phyloP scores from a whole-genome alignment of 2,329 filamentous ascomycete genomes.

The Neocucurbitaria cava region DNA sequence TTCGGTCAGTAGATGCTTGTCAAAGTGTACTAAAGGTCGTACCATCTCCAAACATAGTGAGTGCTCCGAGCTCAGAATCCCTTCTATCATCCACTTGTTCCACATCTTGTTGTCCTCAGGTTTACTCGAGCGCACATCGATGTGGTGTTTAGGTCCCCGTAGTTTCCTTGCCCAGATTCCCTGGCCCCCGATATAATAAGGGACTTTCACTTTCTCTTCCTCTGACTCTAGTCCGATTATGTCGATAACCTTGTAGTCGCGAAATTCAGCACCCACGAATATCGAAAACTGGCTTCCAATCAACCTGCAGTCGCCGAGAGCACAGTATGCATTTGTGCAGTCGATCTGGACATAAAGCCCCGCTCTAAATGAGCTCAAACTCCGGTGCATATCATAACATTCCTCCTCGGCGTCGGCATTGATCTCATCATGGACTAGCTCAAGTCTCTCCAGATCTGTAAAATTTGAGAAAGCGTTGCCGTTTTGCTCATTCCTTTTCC shows the following conservation, averaged over 20 bases:
- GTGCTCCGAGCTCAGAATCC: background rate
- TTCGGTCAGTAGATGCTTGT: background rate
- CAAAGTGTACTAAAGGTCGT: background rate
- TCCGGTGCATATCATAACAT: background rate
- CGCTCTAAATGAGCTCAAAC: background rate
- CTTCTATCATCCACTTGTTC: background rate
- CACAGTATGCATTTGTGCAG: conserved; percentile 17
- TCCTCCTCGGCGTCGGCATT: too few relatives aligned
- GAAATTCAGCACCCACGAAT: too few relatives aligned
- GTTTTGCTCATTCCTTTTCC: background rate
- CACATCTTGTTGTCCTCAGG: background rate
- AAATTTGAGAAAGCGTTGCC: background rate
- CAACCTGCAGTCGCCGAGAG: conserved; percentile 5
- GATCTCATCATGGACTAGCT: background rate
- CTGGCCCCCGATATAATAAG: too few relatives aligned
- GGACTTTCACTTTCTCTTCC: background rate
- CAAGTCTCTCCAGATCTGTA: background rate
- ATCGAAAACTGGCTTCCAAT: background rate
- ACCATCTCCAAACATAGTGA: background rate
- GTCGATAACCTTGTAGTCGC: background rate
- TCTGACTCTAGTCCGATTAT: background rate
- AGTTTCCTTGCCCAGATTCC: background rate
- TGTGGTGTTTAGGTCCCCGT: too few relatives aligned
- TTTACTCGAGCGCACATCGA: background rate
- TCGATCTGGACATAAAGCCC: conserved; percentile 14